phyloP scores from a whole-genome alignment of 164 flowering plant species.

The Akebia trifoliata region DNA sequence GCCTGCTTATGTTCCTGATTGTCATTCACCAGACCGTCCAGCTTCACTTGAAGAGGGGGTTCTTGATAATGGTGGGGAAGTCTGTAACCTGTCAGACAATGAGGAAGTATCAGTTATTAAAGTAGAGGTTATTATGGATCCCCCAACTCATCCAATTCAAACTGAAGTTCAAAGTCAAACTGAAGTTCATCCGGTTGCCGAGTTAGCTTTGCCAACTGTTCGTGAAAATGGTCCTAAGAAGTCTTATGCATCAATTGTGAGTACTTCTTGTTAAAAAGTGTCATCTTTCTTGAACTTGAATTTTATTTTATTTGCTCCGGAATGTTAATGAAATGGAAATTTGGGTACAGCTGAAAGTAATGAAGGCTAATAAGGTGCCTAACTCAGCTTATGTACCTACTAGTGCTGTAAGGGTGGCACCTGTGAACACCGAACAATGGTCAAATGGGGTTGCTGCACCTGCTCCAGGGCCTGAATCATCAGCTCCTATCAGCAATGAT shows the following conservation, averaged over 20 bases:
- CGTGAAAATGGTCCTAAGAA: slow-evolving; percentile 54
- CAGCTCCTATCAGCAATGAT: slow-evolving; percentile 19
- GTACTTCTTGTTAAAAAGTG: too few species aligned
- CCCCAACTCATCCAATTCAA: slow-evolving; percentile 23
- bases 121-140: slow-evolving; percentile 36
- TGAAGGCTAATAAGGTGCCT: slow-evolving; percentile 24
- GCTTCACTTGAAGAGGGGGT: slow-evolving; percentile 27
- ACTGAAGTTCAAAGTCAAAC: slow-evolving; percentile 27
- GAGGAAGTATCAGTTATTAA: slow-evolving; percentile 43
- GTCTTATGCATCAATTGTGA: slow-evolving; percentile 46
- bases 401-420: slow-evolving; percentile 22
- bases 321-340: too few species aligned
- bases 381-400: slow-evolving; percentile 41
- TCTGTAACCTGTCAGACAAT: slow-evolving; percentile 38
- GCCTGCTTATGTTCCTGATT: slow-evolving; percentile 30
- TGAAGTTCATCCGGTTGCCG: slow-evolving; percentile 24
- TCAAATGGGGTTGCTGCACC: slow-evolving; percentile 16
- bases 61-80: slow-evolving; percentile 39
- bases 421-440: slow-evolving; percentile 33
- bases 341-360: slow-evolving; percentile 33
- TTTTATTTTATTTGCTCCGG: too few species aligned
- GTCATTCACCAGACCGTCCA: slow-evolving; percentile 25
- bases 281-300: too few species aligned
- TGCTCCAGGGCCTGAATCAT: slow-evolving; percentile 33
- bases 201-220: slow-evolving; percentile 20